phyloP scores from a whole-genome alignment of 768 basidiomycete genomes.

The Coprinopsis sp. region DNA sequence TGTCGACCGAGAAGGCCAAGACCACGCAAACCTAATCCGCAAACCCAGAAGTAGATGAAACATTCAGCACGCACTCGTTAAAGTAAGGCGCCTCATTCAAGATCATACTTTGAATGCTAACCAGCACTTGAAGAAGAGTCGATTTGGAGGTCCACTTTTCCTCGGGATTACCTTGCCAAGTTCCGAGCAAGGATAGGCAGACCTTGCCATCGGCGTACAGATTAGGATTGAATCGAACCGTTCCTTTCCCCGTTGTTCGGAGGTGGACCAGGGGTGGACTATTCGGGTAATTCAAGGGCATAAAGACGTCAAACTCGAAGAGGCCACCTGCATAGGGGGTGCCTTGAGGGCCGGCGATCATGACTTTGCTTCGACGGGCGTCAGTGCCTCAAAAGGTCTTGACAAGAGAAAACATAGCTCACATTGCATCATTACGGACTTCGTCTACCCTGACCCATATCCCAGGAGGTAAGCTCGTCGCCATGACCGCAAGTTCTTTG shows the following conservation, averaged over 20 bases:
- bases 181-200: conserved; percentile 52
- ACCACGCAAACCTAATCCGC: too few relatives aligned
- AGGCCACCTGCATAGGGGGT: conserved; percentile 53
- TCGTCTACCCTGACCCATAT: conserved; percentile 57
- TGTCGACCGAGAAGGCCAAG: background rate
- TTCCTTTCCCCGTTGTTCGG: conserved; percentile 48
- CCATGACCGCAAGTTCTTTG: conserved; percentile 53
- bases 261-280: conserved; percentile 44
- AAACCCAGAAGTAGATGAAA: background rate
- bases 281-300: conserved; percentile 48
- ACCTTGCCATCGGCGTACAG: conserved; percentile 47
- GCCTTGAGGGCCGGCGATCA: conserved; percentile 55
- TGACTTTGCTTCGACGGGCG: conserved; percentile 35
- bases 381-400: background rate
- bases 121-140: conserved; percentile 53
- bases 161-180: conserved; percentile 43
- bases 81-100: conserved; percentile 50
- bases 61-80: conserved; percentile 41
- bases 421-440: conserved; percentile 53
- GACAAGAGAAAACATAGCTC: conserved; percentile 17
- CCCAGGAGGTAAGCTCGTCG: conserved; percentile 51
- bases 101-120: conserved; percentile 59
- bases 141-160: conserved; percentile 46
- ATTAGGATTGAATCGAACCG: conserved; percentile 54
- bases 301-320: conserved; percentile 55